Conservation (phyloP, 805 yeast species). For the Barnettozyma pratensis region DNA sequence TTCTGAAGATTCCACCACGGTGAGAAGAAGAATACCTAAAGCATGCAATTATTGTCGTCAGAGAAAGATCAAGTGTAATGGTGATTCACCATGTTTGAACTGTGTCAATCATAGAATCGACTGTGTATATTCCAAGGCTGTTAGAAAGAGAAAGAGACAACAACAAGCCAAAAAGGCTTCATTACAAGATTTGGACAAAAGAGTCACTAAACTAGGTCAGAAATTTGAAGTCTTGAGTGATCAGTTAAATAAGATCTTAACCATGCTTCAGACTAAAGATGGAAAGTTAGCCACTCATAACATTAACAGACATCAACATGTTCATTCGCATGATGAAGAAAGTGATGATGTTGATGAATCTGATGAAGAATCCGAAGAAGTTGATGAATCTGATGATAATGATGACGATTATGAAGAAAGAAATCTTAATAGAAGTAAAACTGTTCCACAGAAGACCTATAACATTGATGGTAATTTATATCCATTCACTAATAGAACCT, state of each 20-base stretch:
- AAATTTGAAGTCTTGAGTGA: constrained; percentile 13
- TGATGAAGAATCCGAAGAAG: background rate
- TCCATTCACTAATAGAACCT: background rate
- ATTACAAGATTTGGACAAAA: constrained; percentile 21
- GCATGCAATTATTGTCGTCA: constrained; percentile 40
- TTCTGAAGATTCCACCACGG: background rate
- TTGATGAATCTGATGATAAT: background rate
- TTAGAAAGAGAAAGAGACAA: constrained; percentile 18
- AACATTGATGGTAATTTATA: background rate
- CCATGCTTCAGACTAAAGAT: constrained; percentile 7
- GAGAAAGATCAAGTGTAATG: constrained; percentile 37
- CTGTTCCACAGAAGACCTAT: background rate
- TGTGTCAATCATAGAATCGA: constrained; percentile 81
- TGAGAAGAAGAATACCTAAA: constrained; percentile 30
- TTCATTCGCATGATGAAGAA: background rate
- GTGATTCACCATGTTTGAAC: constrained; percentile 54
- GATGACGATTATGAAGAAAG: background rate
- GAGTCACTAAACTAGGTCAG: constrained; percentile 16
- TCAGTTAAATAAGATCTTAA: constrained; percentile 12
- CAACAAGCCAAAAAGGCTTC: constrained; percentile 17
- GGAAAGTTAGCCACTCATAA: background rate
- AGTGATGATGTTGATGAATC: background rate
- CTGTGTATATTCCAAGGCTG: constrained; percentile 54
- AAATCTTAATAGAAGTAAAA: background rate
- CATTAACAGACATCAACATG: background rate